Evolutionary conservation across 2,329 filamentous ascomycete genomes (phyloP).

Genomic region (Colletotrichum costaricense): DNA sequence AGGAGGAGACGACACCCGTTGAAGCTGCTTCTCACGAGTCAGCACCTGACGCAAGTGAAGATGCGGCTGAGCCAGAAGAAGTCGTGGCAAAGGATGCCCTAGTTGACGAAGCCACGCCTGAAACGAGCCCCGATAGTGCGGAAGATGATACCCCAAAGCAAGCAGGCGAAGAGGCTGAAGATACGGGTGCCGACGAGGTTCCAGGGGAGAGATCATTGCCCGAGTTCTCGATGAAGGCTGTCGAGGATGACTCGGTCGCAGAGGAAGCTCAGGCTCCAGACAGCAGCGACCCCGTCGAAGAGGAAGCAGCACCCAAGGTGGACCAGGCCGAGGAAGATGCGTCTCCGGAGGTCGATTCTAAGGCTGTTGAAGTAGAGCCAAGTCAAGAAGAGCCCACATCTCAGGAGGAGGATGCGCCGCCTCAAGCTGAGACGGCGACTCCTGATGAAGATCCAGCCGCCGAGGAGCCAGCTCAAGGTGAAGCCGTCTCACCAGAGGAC

Average conservation of each 20-base stretch:
- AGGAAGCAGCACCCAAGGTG: neutral
- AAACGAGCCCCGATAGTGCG: slow-evolving; percentile 30
- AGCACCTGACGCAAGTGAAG: neutral
- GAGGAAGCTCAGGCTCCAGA: neutral
- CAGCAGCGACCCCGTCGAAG: neutral
- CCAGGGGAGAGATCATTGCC: neutral
- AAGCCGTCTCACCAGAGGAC: too few relatives aligned
- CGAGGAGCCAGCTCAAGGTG: neutral
- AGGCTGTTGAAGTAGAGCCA: neutral
- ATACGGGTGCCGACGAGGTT: neutral
- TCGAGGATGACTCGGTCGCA: neutral
- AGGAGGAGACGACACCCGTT: neutral
- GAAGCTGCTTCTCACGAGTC: neutral
- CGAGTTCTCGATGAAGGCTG: slow-evolving; percentile 10
- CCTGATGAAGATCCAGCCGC: neutral
- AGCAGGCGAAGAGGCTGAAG: neutral
- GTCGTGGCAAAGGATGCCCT: neutral
- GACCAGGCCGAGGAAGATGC: neutral
- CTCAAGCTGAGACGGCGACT: neutral
- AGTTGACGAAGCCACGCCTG: neutral
- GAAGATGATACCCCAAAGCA: slow-evolving; percentile 1
- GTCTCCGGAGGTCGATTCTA: neutral
- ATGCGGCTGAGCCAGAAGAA: neutral
- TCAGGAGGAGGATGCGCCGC: neutral
- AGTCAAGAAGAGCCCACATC: neutral